Conservation (phyloP, 2,329 filamentous ascomycete species). For the Ophiostoma novo-ulmi region DNA sequence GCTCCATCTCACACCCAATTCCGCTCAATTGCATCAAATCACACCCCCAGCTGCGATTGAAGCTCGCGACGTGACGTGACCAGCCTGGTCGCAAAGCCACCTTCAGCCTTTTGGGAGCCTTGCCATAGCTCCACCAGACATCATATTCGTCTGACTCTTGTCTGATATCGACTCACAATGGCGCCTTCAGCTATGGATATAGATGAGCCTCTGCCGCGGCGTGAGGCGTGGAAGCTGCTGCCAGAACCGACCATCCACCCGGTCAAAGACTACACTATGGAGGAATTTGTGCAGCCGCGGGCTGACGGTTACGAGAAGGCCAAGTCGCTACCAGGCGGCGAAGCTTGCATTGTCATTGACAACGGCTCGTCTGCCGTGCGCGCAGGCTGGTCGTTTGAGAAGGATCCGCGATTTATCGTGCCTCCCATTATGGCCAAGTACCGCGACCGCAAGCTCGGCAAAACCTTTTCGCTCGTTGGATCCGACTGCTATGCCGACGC, state of each 20-base stretch:
- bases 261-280: constrained; percentile 59
- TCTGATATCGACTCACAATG: background rate
- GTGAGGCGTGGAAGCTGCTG: constrained; percentile 42
- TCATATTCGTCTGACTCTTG: background rate
- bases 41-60: background rate
- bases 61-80: constrained; percentile 4
- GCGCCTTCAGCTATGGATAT: constrained; percentile 41
- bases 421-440: constrained; percentile 93
- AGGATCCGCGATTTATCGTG: constrained; percentile 69
- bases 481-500: constrained; percentile 92
- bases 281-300: constrained; percentile 49
- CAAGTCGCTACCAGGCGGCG: constrained; percentile 47
- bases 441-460: constrained; percentile 85
- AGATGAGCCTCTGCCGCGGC: constrained; percentile 40
- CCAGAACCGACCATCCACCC: constrained; percentile 54
- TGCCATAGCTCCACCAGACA: background rate
- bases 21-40: background rate
- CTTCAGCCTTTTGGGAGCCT: background rate
- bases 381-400: constrained; percentile 93
- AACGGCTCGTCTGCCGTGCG: constrained; percentile 92
- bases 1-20: background rate
- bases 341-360: constrained; percentile 89
- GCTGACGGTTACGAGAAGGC: constrained; percentile 68
- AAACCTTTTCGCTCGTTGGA: constrained; percentile 88
- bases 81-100: constrained; percentile 5